phyloP scores from a whole-genome alignment of 805 yeast genomes.

The Wickerhamomyces hampshirensis region DNA sequence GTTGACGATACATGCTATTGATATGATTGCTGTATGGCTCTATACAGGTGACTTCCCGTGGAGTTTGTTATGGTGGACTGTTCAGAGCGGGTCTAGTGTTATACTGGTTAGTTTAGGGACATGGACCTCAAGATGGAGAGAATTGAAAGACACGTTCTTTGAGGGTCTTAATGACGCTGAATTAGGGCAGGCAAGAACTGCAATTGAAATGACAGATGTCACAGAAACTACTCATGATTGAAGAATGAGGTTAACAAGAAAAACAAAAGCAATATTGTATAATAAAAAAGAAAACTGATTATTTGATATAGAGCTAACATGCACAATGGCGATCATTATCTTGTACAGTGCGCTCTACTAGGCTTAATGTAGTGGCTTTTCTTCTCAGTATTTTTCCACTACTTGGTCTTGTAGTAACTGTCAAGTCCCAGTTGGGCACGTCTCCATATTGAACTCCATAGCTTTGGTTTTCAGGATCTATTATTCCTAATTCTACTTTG shows the following conservation, averaged over 20 bases:
- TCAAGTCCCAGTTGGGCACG: slow-evolving; percentile 20
- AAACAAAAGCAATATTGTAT: background rate
- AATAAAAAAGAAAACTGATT: too few relatives aligned
- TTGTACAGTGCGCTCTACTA: slow-evolving; percentile 12
- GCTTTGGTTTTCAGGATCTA: slow-evolving; percentile 42
- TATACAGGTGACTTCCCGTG: slow-evolving; percentile 65
- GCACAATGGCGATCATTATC: slow-evolving; percentile 7
- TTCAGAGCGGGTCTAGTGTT: slow-evolving; percentile 64
- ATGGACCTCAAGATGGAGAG: slow-evolving; percentile 89
- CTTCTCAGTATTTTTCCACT: slow-evolving; percentile 6
- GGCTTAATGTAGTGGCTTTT: slow-evolving; percentile 15
- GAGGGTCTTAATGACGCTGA: slow-evolving; percentile 72
- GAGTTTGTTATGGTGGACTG: slow-evolving; percentile 76
- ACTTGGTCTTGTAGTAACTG: slow-evolving; percentile 3
- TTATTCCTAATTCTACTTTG: slow-evolving; percentile 41
- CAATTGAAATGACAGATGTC: slow-evolving; percentile 22
- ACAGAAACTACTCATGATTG: background rate
- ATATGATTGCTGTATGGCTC: slow-evolving; percentile 63
- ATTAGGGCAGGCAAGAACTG: slow-evolving; percentile 29
- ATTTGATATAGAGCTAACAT: too few relatives aligned
- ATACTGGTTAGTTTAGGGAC: slow-evolving; percentile 79
- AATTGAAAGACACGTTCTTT: slow-evolving; percentile 82
- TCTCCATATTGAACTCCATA: slow-evolving; percentile 52
- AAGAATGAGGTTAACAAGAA: background rate
- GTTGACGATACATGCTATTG: slow-evolving; percentile 81